Evolutionary conservation across 2,329 filamentous ascomycete species (phyloP).

Genomic region (Talaromyces albobiverticillius): DNA sequence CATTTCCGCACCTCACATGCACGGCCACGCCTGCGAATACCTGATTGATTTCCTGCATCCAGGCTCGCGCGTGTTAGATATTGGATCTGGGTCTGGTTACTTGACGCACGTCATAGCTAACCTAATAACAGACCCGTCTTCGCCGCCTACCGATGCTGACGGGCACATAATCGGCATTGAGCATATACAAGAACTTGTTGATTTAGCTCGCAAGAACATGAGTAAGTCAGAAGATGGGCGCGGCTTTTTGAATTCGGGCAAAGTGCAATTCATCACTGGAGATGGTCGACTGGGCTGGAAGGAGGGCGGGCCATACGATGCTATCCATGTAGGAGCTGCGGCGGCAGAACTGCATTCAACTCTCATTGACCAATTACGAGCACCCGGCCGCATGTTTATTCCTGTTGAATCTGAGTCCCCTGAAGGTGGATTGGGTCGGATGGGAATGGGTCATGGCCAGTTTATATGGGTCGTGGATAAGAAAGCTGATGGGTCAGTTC

Average conservation of each 20-base stretch:
- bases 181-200: slow-evolving; percentile 64
- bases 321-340: slow-evolving; percentile 91
- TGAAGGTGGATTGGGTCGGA: slow-evolving; percentile 17
- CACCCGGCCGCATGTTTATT: slow-evolving; percentile 72
- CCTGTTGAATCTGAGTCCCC: slow-evolving; percentile 53
- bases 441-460: slow-evolving; percentile 42
- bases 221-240: slow-evolving; percentile 58
- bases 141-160: slow-evolving; percentile 25
- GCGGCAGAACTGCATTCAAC: slow-evolving; percentile 69
- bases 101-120: slow-evolving; percentile 85
- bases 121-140: slow-evolving; percentile 50
- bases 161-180: slow-evolving; percentile 68
- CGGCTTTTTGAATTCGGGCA: slow-evolving; percentile 59
- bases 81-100: slow-evolving; percentile 77
- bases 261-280: slow-evolving; percentile 69
- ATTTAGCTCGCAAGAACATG: slow-evolving; percentile 66
- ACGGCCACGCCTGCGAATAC: slow-evolving; percentile 62
- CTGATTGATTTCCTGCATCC: slow-evolving; percentile 58
- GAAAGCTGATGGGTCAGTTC: slow-evolving; percentile 55
- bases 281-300: slow-evolving; percentile 70
- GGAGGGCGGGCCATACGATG: slow-evolving; percentile 69
- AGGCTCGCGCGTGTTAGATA: slow-evolving; percentile 62
- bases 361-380: slow-evolving; percentile 72
- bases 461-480: slow-evolving; percentile 65
- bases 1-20: slow-evolving; percentile 73